Evolutionary conservation across 768 basidiomycete genomes (phyloP).

Genomic region (Clitopilus hobsonii): DNA sequence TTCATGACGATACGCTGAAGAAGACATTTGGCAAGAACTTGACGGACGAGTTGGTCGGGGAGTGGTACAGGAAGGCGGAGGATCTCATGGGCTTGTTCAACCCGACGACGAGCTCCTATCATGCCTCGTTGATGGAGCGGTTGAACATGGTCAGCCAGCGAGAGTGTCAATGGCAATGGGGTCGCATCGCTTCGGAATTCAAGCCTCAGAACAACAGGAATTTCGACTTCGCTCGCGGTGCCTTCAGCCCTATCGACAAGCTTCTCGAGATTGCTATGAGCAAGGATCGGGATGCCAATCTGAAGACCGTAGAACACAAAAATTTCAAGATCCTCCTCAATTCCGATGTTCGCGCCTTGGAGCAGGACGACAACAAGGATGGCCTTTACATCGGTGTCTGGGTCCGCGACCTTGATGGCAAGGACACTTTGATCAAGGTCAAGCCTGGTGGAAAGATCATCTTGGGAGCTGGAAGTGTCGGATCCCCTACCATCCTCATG

Average conservation of each 20-base stretch:
- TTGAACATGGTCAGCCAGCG: constrained; percentile 6
- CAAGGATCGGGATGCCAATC: constrained; percentile 8
- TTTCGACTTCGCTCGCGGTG: constrained; percentile 20
- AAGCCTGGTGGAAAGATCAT: constrained; percentile 6
- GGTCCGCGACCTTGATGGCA: constrained; percentile 1
- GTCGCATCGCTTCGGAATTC: constrained; percentile 22
- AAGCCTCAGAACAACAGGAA: constrained; percentile 12
- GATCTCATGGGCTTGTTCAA: constrained; percentile 8
- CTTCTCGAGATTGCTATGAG: constrained; percentile 21
- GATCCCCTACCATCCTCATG: constrained; percentile 15
- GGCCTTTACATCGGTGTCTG: background rate
- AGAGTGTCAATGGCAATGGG: constrained; percentile 19
- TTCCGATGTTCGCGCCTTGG: constrained; percentile 3
- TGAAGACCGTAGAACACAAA: constrained; percentile 1
- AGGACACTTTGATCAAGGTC: constrained; percentile 2
- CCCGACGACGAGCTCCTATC: constrained; percentile 6
- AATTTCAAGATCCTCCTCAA: constrained; percentile 18
- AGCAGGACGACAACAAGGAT: background rate
- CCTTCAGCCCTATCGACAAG: constrained; percentile 20
- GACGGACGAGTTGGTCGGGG: background rate
- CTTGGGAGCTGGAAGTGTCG: constrained; percentile 16
- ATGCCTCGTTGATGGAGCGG: constrained; percentile 9
- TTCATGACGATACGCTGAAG: constrained; percentile 8
- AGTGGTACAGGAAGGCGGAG: constrained; percentile 10
- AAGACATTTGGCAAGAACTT: constrained; percentile 1